Conservation (phyloP, 352 stramenopile genomes). For the Hyaloperonospora arabidopsidis region DNA sequence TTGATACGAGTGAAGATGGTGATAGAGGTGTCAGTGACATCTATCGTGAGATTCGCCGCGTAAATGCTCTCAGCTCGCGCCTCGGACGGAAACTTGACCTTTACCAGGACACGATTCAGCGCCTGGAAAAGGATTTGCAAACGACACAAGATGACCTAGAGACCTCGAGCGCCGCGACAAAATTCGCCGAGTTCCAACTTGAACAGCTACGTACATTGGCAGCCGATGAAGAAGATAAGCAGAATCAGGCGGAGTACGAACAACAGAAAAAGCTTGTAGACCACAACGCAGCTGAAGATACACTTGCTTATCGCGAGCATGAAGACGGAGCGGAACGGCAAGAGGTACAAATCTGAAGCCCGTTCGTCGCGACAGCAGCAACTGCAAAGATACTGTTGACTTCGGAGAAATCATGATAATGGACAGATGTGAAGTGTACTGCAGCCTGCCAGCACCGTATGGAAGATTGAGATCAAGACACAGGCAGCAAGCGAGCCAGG, state of each 20-base stretch:
- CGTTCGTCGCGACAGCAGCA: constrained; percentile 17
- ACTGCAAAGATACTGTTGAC: constrained; percentile 17
- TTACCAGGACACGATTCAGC: constrained; percentile 64
- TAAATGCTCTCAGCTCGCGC: constrained; percentile 45
- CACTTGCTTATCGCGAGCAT: constrained; percentile 12
- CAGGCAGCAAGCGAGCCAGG: constrained; percentile 55
- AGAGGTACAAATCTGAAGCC: constrained; percentile 25
- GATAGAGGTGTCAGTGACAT: constrained; percentile 25
- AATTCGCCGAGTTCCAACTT: constrained; percentile 77
- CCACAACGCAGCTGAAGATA: constrained; percentile 25
- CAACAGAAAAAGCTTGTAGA: constrained; percentile 25
- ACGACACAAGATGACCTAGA: constrained; percentile 69
- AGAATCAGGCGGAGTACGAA: constrained; percentile 25
- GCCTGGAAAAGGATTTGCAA: constrained; percentile 55
- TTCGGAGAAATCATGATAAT: constrained; percentile 11
- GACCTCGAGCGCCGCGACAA: constrained; percentile 62
- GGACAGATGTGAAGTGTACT: constrained; percentile 25
- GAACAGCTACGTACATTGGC: constrained; percentile 56
- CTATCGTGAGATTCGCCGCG: constrained; percentile 54
- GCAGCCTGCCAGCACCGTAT: constrained; percentile 2
- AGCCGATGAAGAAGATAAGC: constrained; percentile 40
- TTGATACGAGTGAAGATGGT: constrained; percentile 30
- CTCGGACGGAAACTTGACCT: constrained; percentile 64
- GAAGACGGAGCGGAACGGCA: constrained; percentile 22
- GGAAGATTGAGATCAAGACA: too few relatives aligned